Percentiles rank a stretch among this genome's conserved stretches.
Evolutionary conservation across 2,329 filamentous ascomycete genomes (phyloP).

Genomic region (Aspergillus candidus): DNA sequence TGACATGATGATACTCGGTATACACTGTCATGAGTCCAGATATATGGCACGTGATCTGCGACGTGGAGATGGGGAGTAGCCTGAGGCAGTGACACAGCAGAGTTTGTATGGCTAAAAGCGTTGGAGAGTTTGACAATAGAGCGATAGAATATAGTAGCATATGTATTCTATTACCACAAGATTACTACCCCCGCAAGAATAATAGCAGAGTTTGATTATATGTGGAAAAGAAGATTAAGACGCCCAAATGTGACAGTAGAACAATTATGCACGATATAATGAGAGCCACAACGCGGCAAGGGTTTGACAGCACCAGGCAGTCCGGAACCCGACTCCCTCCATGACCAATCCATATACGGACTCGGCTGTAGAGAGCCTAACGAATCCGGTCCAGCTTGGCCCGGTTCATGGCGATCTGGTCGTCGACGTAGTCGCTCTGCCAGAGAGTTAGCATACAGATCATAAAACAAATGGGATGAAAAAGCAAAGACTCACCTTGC

Average conservation of each 20-base stretch:
- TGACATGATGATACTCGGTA: no score
- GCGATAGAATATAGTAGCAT: no score
- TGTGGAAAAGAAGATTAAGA: slow-evolving; percentile 3
- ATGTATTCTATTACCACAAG: no score
- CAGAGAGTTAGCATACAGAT: slow-evolving; percentile 17
- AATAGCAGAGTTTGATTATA: neutral
- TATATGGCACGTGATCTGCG: no score
- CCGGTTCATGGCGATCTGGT: slow-evolving; percentile 72
- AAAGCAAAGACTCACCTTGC: slow-evolving; percentile 57
- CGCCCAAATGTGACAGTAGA: slow-evolving; percentile 16
- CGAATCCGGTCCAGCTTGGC: slow-evolving; percentile 58
- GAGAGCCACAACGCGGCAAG: slow-evolving; percentile 6
- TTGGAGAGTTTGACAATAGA: no score
- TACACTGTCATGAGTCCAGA: no score
- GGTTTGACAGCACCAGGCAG: slow-evolving; percentile 28
- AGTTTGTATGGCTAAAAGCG: no score
- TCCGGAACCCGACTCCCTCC: slow-evolving; percentile 12
- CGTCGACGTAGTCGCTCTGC: slow-evolving; percentile 76
- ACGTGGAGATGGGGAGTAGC: no score
- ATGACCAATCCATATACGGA: neutral
- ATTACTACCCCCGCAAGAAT: no score
- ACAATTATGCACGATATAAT: slow-evolving; percentile 9
- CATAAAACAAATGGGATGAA: neutral
- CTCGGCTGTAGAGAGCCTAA: slow-evolving; percentile 15
- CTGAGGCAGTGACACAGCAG: no score